Base-by-base conservation (phyloP, 345 rosid species). In the Pistacia integerrima region DNA sequence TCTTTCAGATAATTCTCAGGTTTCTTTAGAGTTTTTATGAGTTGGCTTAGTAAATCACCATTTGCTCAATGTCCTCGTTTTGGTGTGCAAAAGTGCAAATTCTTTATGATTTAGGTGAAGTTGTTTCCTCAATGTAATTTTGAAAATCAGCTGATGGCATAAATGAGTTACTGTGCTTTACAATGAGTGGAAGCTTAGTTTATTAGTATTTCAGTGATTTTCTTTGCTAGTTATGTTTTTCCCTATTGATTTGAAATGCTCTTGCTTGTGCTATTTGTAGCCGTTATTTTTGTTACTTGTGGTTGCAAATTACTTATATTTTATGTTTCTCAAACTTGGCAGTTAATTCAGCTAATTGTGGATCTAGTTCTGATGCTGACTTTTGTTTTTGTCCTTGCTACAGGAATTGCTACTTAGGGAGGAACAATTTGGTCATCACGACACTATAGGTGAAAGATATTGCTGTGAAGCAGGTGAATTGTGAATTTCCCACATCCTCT, bases 391-490 rank as follows among this genome's bases (percentile, higher is more conserved):
- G 62, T 74, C 54, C 74, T 74, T 76, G 80, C 38, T 79, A 41
- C 92, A 90, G 94, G 94, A 78, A 87, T 87, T 84, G 85, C 89
- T 87, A 80, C 91, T 64, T 90, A 85, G 88, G 83, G 82, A 74
- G 80, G 82, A 65, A 81, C 62, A 72, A 77, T 85, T 81, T 63
- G 62, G 77, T 76, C 73, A 76, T 79, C 82, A 69, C 30, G 44
- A 82, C 67, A 56, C 25, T 46, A 82, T 81, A 82, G 89, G 82
- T 63, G 87, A 86, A 41, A 84, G 91, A 80, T 76, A 80, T 77
- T 81, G 70, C 82, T 78, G 82, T 70, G 85, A 87, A 78, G 89
- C 86, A 81, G 84, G 88, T 76, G 84, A 85, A 84, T 82, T 86
- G 85, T 84, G 90, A 81, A 84, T 78, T 82, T 66, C 75, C 69